Base-by-base conservation (phyloP, 2,329 filamentous ascomycete species). In the Apiospora phragmitis region DNA sequence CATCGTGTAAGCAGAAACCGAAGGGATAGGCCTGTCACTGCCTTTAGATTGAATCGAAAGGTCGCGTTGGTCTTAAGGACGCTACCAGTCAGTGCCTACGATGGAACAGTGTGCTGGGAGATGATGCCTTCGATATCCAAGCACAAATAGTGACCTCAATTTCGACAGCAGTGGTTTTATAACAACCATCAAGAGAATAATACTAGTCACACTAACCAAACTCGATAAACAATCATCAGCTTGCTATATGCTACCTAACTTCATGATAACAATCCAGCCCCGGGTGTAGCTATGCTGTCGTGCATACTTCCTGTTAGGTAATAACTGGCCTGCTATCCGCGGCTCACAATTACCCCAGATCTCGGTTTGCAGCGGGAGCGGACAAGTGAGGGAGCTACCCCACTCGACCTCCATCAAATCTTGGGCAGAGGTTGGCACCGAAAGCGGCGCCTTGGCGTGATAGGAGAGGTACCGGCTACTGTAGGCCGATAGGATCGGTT, bases 371-470 rank as follows among this genome's bases (percentile, higher is more conserved):
- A 35, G 55, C 55, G 55, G 55, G n/a, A 38, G 32, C 55, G 55
- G 32, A 38, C 55, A 62, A 62, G 55, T 38, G 9, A n/a, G 29
- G 3, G 18, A 62, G n/a, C 55, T 62, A 62, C 55, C 55, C 55
- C 55, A 62, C 55, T 35, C 32, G 32, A 62, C 55, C 55, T 62
- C 51, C 51, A 62, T 62, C 29, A 55, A 32, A 32, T 35, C 51
- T 62, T 32, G 55, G 55, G 55, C 55, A 38, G 18, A 41, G 55
- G 32, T 38, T 62, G 55, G 55, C 32, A 62, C 55, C 55, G 55
- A 62, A 62, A 62, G 32, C 55, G 55, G 55, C 55, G 55, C 32
- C 9, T 62, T 62, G 55, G 55, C 55, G 21, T 38, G 55, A 62
- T 62, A 62, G 55, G 55, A 38, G 32, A 62, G 32, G 32, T 38